Conservation (phyloP, 106 monocot genomes). For the Narthecium ossifragum region DNA sequence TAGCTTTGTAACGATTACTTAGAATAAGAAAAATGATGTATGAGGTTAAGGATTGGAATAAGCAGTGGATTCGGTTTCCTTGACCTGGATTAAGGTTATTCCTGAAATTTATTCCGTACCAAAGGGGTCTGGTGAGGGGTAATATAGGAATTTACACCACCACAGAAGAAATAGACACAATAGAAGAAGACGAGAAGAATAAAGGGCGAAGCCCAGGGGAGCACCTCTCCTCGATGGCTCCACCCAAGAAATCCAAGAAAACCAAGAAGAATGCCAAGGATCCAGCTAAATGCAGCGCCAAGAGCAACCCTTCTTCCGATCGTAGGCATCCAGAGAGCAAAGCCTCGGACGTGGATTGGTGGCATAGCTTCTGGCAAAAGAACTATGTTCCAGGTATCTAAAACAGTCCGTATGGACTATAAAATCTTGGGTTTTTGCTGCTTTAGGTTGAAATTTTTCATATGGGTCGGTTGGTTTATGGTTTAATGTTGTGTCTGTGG, state of each 20-base stretch:
- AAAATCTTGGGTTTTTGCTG: background rate
- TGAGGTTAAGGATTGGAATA: no score
- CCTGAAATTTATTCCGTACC: no score
- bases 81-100: no score
- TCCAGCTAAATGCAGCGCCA: background rate
- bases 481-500: background rate
- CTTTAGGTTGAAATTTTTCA: background rate
- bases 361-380: conserved; percentile 9
- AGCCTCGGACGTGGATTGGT: conserved; percentile 10
- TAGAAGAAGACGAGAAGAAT: background rate
- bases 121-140: no score
- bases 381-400: conserved; percentile 1
- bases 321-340: background rate
- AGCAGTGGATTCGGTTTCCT: no score
- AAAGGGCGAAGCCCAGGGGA: background rate
- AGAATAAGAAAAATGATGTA: no score
- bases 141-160: no score
- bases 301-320: background rate
- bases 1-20: no score
- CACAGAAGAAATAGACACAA: no score
- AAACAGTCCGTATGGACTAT: no score
- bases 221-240: conserved; percentile 6
- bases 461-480: no score
- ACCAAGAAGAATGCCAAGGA: conserved; percentile 2
- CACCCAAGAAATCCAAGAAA: conserved; percentile 16